Conservation (phyloP, 108 stramenopile species). For the Phaeodactylum tricornutum region DNA sequence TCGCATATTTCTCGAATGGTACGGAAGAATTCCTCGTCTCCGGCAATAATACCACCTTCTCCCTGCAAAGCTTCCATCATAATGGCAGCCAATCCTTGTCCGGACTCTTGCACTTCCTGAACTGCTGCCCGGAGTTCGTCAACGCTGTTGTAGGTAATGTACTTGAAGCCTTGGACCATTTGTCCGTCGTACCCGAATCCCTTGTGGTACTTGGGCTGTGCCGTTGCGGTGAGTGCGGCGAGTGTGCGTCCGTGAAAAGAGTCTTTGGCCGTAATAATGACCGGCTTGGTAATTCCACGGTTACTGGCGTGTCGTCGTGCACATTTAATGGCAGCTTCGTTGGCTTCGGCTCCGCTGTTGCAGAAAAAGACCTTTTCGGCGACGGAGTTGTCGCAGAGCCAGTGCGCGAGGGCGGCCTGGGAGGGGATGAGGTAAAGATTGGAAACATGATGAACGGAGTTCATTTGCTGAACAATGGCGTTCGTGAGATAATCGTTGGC, state of each 20-base stretch:
- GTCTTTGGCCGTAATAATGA: conserved; percentile 86
- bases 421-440: conserved; percentile 91
- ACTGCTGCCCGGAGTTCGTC: conserved; percentile 66
- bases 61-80: conserved; percentile 95
- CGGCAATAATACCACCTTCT: conserved; percentile 94
- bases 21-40: conserved; percentile 66
- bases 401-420: conserved; percentile 86
- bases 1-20: conserved; percentile 75
- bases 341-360: conserved; percentile 95
- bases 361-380: conserved; percentile 97
- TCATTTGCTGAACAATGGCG: conserved; percentile 85
- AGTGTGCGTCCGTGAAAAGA: conserved; percentile 96
- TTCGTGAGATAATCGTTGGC: conserved; percentile 59
- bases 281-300: conserved; percentile 78
- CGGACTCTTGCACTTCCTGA: conserved; percentile 41
- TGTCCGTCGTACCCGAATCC: conserved; percentile 79
- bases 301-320: conserved; percentile 81
- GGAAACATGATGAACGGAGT: conserved; percentile 76
- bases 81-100: conserved; percentile 84
- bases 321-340: conserved; percentile 95
- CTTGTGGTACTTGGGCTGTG: conserved; percentile 94
- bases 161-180: conserved; percentile 84
- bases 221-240: conserved; percentile 92
- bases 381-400: conserved; percentile 83
- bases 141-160: conserved; percentile 86